phyloP scores from a whole-genome alignment of 106 monocot species.

The Apostasia ramifera region DNA sequence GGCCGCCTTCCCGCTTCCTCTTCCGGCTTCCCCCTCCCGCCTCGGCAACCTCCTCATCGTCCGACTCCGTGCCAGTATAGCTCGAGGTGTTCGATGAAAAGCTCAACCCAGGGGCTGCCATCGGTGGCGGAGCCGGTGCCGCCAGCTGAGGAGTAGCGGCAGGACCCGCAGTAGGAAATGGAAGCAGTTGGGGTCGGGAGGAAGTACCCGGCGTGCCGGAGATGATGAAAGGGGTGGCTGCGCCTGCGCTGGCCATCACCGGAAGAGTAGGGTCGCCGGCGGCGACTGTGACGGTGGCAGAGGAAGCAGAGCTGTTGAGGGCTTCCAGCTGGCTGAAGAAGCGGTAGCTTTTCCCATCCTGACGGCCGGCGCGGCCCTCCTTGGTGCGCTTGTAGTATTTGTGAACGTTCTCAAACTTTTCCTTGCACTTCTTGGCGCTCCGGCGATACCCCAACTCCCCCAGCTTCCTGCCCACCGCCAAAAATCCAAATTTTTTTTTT shows the following conservation, averaged over 20 bases:
- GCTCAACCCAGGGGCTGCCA: slow-evolving; percentile 11
- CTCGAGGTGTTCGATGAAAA: slow-evolving; percentile 36
- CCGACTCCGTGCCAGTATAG: slow-evolving; percentile 20
- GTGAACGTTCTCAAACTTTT: slow-evolving; percentile 94
- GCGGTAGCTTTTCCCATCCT: slow-evolving; percentile 91
- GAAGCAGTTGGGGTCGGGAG: not conserved
- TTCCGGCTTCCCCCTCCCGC: slow-evolving; percentile 7
- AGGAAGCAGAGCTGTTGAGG: slow-evolving; percentile 24
- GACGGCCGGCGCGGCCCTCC: slow-evolving; percentile 80
- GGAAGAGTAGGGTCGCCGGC: not conserved
- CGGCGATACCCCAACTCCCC: slow-evolving; percentile 62
- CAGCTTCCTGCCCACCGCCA: slow-evolving; percentile 45
- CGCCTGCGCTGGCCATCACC: not conserved
- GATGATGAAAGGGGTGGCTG: not conserved
- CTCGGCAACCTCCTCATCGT: slow-evolving; percentile 30
- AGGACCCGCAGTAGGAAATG: not conserved
- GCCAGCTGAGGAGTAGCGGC: not conserved
- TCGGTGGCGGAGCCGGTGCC: slow-evolving; percentile 4
- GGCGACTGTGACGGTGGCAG: not conserved
- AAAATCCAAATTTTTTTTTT: not conserved
- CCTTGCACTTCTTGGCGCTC: slow-evolving; percentile 89
- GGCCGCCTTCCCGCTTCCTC: slow-evolving; percentile 7
- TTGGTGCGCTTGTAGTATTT: slow-evolving; percentile 97
- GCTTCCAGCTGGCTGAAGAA: slow-evolving; percentile 83
- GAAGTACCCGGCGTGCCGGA: too few species aligned